phyloP scores from a whole-genome alignment of 2,329 filamentous ascomycete genomes.

The Aspergillus fumigatiaffinis region DNA sequence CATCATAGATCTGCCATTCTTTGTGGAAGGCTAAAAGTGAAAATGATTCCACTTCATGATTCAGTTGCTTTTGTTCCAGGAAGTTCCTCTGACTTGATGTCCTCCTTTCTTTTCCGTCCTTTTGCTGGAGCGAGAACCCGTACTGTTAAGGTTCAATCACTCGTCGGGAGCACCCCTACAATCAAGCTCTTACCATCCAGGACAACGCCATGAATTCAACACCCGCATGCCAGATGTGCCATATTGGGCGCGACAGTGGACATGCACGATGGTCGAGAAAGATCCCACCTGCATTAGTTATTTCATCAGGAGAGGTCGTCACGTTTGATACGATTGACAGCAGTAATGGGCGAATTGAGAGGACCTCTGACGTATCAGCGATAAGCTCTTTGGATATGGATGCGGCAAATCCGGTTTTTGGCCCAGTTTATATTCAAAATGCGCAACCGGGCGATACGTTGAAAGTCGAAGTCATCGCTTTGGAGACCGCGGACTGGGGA shows the following conservation, averaged over 20 bases:
- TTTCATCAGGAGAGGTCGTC: conserved; percentile 47
- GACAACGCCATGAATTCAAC: conserved; percentile 7
- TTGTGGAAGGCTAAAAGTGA: not conserved
- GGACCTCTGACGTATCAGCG: conserved; percentile 38
- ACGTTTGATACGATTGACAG: conserved; percentile 50
- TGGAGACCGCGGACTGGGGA: conserved; percentile 46
- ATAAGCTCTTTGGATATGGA: conserved; percentile 41
- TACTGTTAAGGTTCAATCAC: not conserved
- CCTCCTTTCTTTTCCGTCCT: not conserved
- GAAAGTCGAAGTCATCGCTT: conserved; percentile 48
- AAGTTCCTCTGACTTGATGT: not conserved
- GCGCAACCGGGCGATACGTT: conserved; percentile 52
- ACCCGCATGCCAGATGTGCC: conserved; percentile 25
- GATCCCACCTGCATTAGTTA: conserved; percentile 43
- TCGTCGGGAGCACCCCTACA: not conserved
- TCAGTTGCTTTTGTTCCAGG: not conserved
- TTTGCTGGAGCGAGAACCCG: not conserved
- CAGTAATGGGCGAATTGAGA: conserved; percentile 48
- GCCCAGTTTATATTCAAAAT: conserved; percentile 48
- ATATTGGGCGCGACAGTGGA: conserved; percentile 31
- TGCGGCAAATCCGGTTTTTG: conserved; percentile 48
- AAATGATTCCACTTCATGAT: not conserved
- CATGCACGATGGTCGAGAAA: conserved; percentile 50
- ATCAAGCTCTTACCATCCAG: not conserved
- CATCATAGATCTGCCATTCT: not conserved